phyloP scores from a whole-genome alignment of 768 basidiomycete genomes.

The Russula griseocarnosa region DNA sequence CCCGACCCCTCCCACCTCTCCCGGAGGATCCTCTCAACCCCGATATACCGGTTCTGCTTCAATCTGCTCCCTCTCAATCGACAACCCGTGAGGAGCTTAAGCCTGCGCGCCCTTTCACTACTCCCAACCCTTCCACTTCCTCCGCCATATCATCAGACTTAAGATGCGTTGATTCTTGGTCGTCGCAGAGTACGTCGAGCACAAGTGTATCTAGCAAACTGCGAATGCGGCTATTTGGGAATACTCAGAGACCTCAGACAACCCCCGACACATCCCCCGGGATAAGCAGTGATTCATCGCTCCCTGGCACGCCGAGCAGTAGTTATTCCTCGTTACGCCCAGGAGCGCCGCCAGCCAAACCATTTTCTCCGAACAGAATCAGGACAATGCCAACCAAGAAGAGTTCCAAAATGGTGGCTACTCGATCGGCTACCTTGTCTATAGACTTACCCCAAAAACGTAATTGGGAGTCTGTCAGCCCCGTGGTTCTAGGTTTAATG shows the following conservation, averaged over 20 bases:
- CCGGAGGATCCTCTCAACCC: background rate
- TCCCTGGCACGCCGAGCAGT: too few species aligned
- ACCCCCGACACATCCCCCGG: background rate
- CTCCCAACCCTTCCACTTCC: background rate
- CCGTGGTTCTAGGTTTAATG: background rate
- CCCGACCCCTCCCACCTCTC: conserved; percentile 8
- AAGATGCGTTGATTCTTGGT: background rate
- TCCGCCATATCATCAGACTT: background rate
- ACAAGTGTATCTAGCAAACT: background rate
- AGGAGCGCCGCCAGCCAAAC: background rate
- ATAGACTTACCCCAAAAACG: background rate
- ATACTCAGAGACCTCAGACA: conserved; percentile 3
- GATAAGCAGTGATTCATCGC: background rate
- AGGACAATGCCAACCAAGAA: background rate
- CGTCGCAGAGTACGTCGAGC: conserved; percentile 4
- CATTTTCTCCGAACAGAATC: background rate
- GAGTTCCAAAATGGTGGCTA: background rate
- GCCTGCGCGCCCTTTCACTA: background rate
- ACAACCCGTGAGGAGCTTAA: background rate
- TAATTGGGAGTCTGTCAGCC: conserved; percentile 5
- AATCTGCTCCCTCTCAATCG: background rate
- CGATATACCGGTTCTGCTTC: background rate
- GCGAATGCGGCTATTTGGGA: background rate
- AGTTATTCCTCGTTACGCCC: background rate
- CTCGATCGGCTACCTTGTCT: background rate